Percentiles rank a stretch among this genome's conserved stretches.
Conservation (phyloP, 495 filamentous ascomycete species). For the Collariella sp. region DNA sequence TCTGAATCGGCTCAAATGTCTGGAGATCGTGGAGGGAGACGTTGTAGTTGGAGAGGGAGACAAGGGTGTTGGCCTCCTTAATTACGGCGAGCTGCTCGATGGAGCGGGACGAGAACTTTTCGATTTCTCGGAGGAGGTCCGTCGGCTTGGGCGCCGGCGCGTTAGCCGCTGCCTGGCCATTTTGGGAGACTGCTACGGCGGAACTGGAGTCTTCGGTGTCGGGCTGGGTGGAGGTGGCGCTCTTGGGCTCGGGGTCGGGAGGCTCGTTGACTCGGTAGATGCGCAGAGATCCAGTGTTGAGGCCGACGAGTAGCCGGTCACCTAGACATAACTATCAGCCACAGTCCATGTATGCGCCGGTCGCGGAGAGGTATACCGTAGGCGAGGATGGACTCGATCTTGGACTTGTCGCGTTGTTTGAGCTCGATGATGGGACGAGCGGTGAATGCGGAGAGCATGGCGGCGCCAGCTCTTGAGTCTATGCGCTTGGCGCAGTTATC, state of each 20-base stretch:
- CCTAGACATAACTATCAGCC: slow-evolving; percentile 38
- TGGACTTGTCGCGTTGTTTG: slow-evolving; percentile 84
- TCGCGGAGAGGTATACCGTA: slow-evolving; percentile 50
- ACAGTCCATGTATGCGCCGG: not conserved
- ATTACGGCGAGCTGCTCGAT: slow-evolving; percentile 91
- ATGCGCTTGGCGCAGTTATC: slow-evolving; percentile 14
- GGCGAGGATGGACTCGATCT: slow-evolving; percentile 87
- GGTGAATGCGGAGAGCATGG: slow-evolving; percentile 96
- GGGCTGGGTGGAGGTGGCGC: slow-evolving; percentile 8
- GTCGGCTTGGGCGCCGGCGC: slow-evolving; percentile 51
- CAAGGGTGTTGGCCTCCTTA: slow-evolving; percentile 83
- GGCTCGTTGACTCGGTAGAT: slow-evolving; percentile 81
- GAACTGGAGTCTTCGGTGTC: not conserved
- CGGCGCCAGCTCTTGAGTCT: slow-evolving; percentile 26
- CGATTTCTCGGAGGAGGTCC: slow-evolving; percentile 78
- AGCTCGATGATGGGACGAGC: slow-evolving; percentile 96
- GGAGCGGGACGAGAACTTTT: slow-evolving; percentile 82
- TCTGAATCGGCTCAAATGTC: slow-evolving; percentile 70
- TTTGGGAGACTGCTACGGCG: slow-evolving; percentile 17
- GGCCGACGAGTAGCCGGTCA: slow-evolving; percentile 80
- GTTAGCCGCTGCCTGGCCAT: slow-evolving; percentile 12
- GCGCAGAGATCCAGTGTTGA: slow-evolving; percentile 80
- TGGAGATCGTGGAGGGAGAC: slow-evolving; percentile 84
- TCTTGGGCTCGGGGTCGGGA: slow-evolving; percentile 14
- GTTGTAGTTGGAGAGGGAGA: slow-evolving; percentile 81